phyloP scores from a whole-genome alignment of 352 stramenopile species.

The Phytopythium helicoides region DNA sequence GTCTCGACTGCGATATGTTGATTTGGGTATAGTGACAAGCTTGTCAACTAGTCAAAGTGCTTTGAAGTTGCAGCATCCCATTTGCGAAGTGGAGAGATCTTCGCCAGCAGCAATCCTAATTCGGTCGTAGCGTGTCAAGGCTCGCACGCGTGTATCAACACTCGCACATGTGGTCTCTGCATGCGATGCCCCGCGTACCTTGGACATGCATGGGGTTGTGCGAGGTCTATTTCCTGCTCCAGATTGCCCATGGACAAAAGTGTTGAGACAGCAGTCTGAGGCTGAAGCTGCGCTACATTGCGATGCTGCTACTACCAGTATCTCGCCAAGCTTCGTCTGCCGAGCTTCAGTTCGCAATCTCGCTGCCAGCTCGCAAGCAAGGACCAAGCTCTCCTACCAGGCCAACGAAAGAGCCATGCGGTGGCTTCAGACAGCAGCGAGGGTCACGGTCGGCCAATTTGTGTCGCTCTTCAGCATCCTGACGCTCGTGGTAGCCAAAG shows the following conservation, averaged over 20 bases:
- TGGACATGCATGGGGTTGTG: not conserved
- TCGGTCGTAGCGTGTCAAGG: too few species aligned
- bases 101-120: conserved; percentile 2
- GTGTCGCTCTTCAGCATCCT: conserved; percentile 41
- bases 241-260: not conserved
- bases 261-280: not conserved
- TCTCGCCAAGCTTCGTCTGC: not conserved
- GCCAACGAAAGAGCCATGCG: conserved; percentile 1
- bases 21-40: conserved; percentile 5
- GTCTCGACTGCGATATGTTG: too few species aligned
- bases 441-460: conserved; percentile 36
- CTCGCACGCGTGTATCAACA: not conserved
- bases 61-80: too few species aligned
- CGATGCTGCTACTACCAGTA: too few species aligned
- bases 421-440: conserved; percentile 19
- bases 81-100: conserved; percentile 5
- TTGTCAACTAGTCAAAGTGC: too few species aligned
- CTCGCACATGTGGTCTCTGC: not conserved
- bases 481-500: conserved; percentile 35
- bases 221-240: not conserved
- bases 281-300: too few species aligned
- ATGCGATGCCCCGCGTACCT: too few species aligned
- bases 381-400: too few species aligned
- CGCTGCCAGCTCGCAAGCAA: too few species aligned
- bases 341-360: not conserved